phyloP scores from a whole-genome alignment of 176 grass and related monocot species.

The Avena atlantica region DNA sequence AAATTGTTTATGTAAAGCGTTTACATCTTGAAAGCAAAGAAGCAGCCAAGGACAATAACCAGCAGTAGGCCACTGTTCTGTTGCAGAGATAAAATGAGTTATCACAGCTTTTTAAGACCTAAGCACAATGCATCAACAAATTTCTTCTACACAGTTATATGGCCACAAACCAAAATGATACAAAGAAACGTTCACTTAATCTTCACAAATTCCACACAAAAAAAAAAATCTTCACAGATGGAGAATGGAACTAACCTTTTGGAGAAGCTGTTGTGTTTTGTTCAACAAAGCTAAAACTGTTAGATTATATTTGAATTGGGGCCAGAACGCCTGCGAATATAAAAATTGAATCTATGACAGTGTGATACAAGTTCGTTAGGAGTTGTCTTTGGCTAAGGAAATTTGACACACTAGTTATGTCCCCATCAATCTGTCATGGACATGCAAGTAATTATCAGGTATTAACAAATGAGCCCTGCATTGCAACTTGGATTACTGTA shows the following conservation, averaged over 20 bases:
- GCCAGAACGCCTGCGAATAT: not conserved
- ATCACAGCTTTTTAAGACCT: not conserved
- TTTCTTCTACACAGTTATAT: not conserved
- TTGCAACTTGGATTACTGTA: too few relatives aligned
- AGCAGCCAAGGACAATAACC: not conserved
- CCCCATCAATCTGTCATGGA: not conserved
- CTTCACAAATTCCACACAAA: not conserved
- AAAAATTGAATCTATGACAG: too few relatives aligned
- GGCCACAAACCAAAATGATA: not conserved
- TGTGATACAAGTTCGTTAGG: not conserved
- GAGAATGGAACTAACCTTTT: not conserved
- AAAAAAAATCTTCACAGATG: not conserved
- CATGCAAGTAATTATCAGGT: not conserved
- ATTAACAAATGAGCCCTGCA: too few relatives aligned
- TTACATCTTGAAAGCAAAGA: slow-evolving; percentile 23
- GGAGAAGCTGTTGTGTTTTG: not conserved
- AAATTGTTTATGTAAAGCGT: not conserved
- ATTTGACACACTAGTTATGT: not conserved
- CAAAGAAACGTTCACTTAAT: not conserved
- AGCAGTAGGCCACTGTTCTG: slow-evolving; percentile 19
- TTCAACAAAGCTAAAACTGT: not conserved
- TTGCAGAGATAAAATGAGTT: slow-evolving; percentile 21
- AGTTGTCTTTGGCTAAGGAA: not conserved
- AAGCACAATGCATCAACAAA: not conserved
- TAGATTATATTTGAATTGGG: not conserved